These are phyloP conservation scores for Larix kaempferi DNA, from an alignment of 75 land plant species.

Conservation along the genomic window DNA sequence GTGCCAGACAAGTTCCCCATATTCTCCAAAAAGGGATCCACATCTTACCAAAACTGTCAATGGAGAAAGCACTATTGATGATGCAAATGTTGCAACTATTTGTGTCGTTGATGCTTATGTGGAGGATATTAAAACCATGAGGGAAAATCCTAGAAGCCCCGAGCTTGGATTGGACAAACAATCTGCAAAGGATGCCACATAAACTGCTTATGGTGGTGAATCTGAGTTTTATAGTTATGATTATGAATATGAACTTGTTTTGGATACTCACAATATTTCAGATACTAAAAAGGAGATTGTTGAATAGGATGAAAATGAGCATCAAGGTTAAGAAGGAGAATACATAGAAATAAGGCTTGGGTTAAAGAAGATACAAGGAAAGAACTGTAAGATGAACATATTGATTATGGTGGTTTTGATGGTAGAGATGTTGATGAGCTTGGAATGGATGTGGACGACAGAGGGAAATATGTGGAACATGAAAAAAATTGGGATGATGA, in stretches of 20 bases:
- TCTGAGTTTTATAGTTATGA: conserved; percentile 18
- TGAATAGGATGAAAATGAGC: too few species aligned
- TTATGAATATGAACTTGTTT: background rate
- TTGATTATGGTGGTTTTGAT: too few species aligned
- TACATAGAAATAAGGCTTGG: too few species aligned
- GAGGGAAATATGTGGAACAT: too few species aligned
- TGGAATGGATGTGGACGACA: too few species aligned
- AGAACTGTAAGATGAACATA: too few species aligned
- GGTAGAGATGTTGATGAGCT: too few species aligned
- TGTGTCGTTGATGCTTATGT: background rate
- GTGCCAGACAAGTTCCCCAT: background rate
- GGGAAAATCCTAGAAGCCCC: background rate
- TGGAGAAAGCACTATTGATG: conserved; percentile 4
- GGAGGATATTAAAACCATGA: background rate
- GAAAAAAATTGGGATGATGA: too few species aligned
- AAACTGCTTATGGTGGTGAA: background rate
- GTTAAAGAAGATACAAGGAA: too few species aligned
- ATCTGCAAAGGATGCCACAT: conserved; percentile 5
- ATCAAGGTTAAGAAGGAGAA: too few species aligned
- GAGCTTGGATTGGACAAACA: background rate
- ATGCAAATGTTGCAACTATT: background rate
- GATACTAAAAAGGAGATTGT: too few species aligned
- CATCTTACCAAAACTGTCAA: background rate
- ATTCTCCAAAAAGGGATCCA: background rate
- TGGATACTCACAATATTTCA: too few species aligned